phyloP scores from a whole-genome alignment of 257 asterid genomes.

The Anisodus tanguticus region DNA sequence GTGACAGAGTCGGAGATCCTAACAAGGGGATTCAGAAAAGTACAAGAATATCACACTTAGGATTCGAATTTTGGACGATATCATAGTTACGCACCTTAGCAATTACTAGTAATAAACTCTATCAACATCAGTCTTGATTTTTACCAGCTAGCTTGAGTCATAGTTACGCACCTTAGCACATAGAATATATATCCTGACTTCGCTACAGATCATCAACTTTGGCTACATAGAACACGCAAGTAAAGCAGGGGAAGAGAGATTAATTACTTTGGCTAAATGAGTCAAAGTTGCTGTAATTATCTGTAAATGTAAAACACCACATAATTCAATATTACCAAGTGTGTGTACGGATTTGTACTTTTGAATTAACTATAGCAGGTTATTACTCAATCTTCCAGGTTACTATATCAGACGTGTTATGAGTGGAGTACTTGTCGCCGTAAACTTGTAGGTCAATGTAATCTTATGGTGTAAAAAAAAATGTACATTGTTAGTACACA shows the following conservation, averaged over 20 bases:
- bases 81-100: neutral
- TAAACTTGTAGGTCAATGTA: neutral
- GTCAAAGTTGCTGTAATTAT: neutral
- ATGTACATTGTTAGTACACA: neutral
- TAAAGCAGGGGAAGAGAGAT: neutral
- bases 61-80: neutral
- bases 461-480: neutral
- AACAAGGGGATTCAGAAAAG: neutral
- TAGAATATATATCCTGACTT: neutral
- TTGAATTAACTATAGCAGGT: too few species aligned
- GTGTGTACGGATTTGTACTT: neutral
- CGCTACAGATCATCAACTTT: neutral
- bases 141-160: neutral
- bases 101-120: neutral
- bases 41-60: neutral
- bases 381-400: neutral
- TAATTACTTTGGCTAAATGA: neutral
- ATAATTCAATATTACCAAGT: neutral
- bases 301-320: neutral
- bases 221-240: neutral
- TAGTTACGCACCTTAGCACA: too few species aligned
- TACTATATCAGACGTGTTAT: neutral
- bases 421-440: neutral
- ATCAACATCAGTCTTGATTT: neutral
- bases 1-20: neutral